Base-by-base conservation (phyloP, 2,329 filamentous ascomycete species). In the Coniochaeta hoffmannii region DNA sequence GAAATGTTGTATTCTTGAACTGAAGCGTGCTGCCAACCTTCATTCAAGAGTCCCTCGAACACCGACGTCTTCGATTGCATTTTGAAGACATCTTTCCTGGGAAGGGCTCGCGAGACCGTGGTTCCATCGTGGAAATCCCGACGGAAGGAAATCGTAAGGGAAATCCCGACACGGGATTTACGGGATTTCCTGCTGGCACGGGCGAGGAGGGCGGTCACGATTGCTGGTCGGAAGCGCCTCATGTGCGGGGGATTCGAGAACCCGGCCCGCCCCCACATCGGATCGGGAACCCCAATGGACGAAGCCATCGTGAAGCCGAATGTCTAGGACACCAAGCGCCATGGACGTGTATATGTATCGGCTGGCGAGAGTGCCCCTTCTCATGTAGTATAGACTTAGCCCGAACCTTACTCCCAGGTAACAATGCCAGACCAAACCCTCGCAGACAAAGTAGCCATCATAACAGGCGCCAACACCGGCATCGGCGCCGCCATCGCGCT, bases 401-500 rank as follows among this genome's bases (percentile, higher is more conserved):
- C n/a, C n/a, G n/a, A 46, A 46, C 7, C 22, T 1, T 11, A 44
- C 7, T 12, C 9, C 5, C 34, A 36, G 19, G 9, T 2, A 46
- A 46, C 15, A 15, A 46, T 46, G 41, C 41, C 41, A 17, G 41
- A 46, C 41, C 49, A 50, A 15, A 50, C 61, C 32, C 63, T 67
- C 28, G n/a, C 54, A 4, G 64, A 61, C 50, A 80, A 81, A 61
- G 76, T 79, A 46, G 77, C 82, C 5, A 71, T 84, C 15, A 70
- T 85, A 31, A 72, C 70, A 12, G 74, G 74, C 31, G 72, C 69
- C 28, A 68, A 64, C 55, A 71, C 68, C 24, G 76, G 76, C 49
- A 77, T 78, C 56, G 76, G 76, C 24, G 66, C 69, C 11, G 74
- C 73, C 31, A 74, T 76, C 31, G 73, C 71, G 2, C 63, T 65